Percentiles rank a stretch among this genome's conserved stretches.
These are phyloP conservation scores for Phytophthora fragariaefolia DNA, from an alignment of 352 stramenopile genomes.

Conservation along the genomic window DNA sequence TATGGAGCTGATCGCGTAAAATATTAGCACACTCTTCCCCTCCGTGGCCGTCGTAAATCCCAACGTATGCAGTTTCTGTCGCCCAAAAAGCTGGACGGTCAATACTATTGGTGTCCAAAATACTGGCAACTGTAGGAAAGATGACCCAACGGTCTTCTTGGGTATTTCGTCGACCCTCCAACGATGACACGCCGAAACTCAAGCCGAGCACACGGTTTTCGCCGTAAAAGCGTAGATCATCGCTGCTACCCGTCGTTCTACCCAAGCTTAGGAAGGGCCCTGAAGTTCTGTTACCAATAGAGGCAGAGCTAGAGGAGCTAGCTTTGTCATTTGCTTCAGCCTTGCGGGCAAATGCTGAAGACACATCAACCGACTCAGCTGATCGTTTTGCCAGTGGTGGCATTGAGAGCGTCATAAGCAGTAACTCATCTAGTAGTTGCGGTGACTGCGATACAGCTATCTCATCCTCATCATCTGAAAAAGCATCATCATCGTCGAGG, in stretches of 20 bases:
- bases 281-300: slow-evolving; percentile 7
- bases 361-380: background rate
- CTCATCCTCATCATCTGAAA: slow-evolving; percentile 71
- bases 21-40: slow-evolving; percentile 77
- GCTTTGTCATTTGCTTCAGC: background rate
- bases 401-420: slow-evolving; percentile 81
- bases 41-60: slow-evolving; percentile 86
- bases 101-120: slow-evolving; percentile 7
- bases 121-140: slow-evolving; percentile 45
- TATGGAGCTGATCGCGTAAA: slow-evolving; percentile 79
- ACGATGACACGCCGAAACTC: slow-evolving; percentile 52
- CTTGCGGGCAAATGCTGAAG: slow-evolving; percentile 14
- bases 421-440: slow-evolving; percentile 72
- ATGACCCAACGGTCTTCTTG: slow-evolving; percentile 82
- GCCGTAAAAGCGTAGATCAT: slow-evolving; percentile 48
- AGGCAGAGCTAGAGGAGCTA: slow-evolving; percentile 8
- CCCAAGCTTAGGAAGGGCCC: slow-evolving; percentile 1
- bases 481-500: slow-evolving; percentile 43
- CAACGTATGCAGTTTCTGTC: slow-evolving; percentile 56
- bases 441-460: slow-evolving; percentile 65
- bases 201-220: slow-evolving; percentile 46
- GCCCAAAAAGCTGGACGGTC: slow-evolving; percentile 19
- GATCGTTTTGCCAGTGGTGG: slow-evolving; percentile 51
- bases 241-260: slow-evolving; percentile 11
- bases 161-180: slow-evolving; percentile 71